phyloP scores from a whole-genome alignment of 495 filamentous ascomycete genomes.

The Aspergillus ellipticus region DNA sequence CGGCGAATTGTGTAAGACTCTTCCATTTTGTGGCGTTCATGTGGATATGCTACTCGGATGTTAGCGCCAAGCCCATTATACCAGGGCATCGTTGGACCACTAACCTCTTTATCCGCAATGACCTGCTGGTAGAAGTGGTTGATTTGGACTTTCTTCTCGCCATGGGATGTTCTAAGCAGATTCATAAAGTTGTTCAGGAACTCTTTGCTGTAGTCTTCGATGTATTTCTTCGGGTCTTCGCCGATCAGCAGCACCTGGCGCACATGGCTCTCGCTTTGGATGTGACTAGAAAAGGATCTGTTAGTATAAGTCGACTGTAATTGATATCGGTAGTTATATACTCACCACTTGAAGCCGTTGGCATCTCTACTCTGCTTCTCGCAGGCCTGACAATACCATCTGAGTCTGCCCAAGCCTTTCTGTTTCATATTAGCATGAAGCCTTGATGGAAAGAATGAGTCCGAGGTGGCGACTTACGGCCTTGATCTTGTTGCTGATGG shows the following conservation, averaged over 20 bases:
- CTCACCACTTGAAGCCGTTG: constrained; percentile 52
- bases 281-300: constrained; percentile 50
- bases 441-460: neutral
- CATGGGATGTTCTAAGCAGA: constrained; percentile 72
- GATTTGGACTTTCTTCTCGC: constrained; percentile 76
- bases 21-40: constrained; percentile 92
- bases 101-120: constrained; percentile 36
- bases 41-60: constrained; percentile 70
- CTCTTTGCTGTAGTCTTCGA: constrained; percentile 69
- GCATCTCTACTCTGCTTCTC: constrained; percentile 44
- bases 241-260: constrained; percentile 82
- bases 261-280: constrained; percentile 75
- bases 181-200: constrained; percentile 79
- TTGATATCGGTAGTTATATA: neutral
- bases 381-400: constrained; percentile 67
- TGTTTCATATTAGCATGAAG: constrained; percentile 26
- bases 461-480: constrained; percentile 16
- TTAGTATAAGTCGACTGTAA: constrained; percentile 19
- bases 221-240: constrained; percentile 74
- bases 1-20: constrained; percentile 80
- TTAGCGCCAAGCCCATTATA: constrained; percentile 4
- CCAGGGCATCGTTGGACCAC: constrained; percentile 3
- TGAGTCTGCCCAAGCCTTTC: constrained; percentile 78
- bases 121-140: constrained; percentile 93
- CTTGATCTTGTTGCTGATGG: constrained; percentile 85